These are phyloP conservation scores for Pleodorina starrii DNA, from an alignment of 139 green algal genomes.

Conservation along the genomic window DNA sequence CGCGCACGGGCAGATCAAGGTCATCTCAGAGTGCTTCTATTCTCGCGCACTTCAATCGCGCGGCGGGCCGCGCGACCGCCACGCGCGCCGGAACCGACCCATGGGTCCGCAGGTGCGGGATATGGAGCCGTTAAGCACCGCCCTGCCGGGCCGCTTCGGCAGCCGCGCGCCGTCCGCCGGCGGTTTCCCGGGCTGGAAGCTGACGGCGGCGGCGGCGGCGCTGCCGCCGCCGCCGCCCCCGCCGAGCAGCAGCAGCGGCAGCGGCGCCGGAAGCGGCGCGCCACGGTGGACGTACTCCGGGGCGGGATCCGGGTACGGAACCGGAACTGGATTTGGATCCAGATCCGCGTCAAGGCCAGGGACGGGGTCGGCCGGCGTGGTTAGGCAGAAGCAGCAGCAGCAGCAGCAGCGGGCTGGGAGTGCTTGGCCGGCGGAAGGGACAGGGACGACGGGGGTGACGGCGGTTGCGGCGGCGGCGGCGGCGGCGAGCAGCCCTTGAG, in stretches of 20 bases:
- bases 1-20: conserved; percentile 11
- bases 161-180: conserved; percentile 3
- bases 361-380: too few species aligned
- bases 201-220: not conserved
- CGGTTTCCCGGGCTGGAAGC: conserved; percentile 36
- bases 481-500: too few species aligned
- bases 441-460: not conserved
- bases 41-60: not conserved
- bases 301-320: not conserved
- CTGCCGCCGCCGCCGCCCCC: too few species aligned
- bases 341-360: too few species aligned
- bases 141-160: not conserved
- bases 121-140: conserved; percentile 15
- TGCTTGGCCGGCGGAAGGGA: not conserved
- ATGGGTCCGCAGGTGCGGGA: conserved; percentile 12
- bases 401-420: not conserved
- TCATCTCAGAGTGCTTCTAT: conserved; percentile 26
- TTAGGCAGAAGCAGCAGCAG: not conserved
- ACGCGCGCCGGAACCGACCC: conserved; percentile 4
- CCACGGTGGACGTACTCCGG: not conserved
- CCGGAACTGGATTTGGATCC: not conserved
- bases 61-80: not conserved
- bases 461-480: not conserved
- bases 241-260: too few species aligned
- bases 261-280: not conserved